phyloP scores from a whole-genome alignment of 2,329 filamentous ascomycete genomes.

The Colletotrichum endophyticum region DNA sequence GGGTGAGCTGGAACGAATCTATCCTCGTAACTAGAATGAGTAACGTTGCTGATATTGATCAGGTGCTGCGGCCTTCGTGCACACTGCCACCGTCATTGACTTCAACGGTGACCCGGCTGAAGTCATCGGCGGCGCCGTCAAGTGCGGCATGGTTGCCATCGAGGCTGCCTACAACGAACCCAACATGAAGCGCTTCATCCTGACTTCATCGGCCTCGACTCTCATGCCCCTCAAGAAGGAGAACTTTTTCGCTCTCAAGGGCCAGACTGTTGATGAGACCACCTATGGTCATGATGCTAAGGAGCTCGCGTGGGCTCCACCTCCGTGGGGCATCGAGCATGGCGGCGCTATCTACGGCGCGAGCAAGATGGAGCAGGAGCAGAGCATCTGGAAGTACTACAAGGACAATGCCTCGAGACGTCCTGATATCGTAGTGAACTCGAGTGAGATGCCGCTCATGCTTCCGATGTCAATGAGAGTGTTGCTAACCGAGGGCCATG shows the following conservation, averaged over 20 bases:
- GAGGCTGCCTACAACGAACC: constrained; percentile 13
- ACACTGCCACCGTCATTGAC: constrained; percentile 40
- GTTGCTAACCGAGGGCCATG: constrained; percentile 5
- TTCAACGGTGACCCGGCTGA: constrained; percentile 39
- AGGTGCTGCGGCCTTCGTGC: constrained; percentile 33
- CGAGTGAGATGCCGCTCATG: background rate
- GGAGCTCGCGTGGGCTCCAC: background rate
- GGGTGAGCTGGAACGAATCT: constrained; percentile 13
- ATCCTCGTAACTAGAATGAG: background rate
- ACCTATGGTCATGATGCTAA: background rate
- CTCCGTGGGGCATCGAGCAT: constrained; percentile 22
- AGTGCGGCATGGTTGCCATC: constrained; percentile 32
- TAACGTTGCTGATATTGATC: background rate
- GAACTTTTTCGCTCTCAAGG: constrained; percentile 19
- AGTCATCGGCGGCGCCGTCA: constrained; percentile 38
- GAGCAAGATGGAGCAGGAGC: constrained; percentile 41
- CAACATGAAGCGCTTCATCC: background rate
- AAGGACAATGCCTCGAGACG: constrained; percentile 30
- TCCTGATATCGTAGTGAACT: constrained; percentile 9
- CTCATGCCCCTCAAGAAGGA: constrained; percentile 14
- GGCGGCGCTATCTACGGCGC: constrained; percentile 36
- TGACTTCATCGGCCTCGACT: constrained; percentile 1
- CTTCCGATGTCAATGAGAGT: fast-evolving
- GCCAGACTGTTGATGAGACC: constrained; percentile 19
- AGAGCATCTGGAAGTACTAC: constrained; percentile 41